Conservation (phyloP, 768 basidiomycete genomes). For the Cyclocybe cylindracea region DNA sequence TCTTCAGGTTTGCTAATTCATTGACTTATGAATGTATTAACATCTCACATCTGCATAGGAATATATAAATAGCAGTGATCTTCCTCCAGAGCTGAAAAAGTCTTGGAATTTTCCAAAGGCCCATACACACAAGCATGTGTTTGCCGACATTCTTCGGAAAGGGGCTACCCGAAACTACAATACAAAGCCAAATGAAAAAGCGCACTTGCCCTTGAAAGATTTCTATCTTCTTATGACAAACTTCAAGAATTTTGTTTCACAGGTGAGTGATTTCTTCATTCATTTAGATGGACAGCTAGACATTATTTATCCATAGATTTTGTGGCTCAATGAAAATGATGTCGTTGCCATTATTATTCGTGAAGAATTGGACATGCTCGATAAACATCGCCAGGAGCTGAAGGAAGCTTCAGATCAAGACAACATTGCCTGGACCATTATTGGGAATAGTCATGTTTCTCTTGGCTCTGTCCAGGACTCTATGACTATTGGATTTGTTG, state of each 20-base stretch:
- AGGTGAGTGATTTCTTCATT: constrained; percentile 16
- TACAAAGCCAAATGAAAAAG: constrained; percentile 29
- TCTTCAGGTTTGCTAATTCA: no score
- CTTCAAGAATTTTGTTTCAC: constrained; percentile 27
- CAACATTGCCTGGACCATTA: no score
- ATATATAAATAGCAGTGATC: constrained; percentile 5
- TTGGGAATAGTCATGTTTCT: no score
- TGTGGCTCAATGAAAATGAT: background rate
- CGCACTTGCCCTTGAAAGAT: constrained; percentile 27
- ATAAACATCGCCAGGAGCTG: background rate
- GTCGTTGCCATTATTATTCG: background rate
- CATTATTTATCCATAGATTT: background rate
- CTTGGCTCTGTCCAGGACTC: no score
- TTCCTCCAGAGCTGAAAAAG: constrained; percentile 14
- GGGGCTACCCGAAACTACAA: constrained; percentile 26
- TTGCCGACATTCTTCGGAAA: constrained; percentile 27
- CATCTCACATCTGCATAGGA: background rate
- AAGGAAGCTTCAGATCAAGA: no score
- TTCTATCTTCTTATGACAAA: constrained; percentile 26
- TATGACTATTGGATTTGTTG: no score
- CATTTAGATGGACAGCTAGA: background rate
- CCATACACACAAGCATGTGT: constrained; percentile 28
- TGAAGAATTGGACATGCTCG: background rate
- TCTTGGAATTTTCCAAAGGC: constrained; percentile 34
- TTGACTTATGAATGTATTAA: no score